These are phyloP conservation scores for Aquanectria penicillioides DNA, from an alignment of 2,329 filamentous ascomycete species.

Conservation along the genomic window DNA sequence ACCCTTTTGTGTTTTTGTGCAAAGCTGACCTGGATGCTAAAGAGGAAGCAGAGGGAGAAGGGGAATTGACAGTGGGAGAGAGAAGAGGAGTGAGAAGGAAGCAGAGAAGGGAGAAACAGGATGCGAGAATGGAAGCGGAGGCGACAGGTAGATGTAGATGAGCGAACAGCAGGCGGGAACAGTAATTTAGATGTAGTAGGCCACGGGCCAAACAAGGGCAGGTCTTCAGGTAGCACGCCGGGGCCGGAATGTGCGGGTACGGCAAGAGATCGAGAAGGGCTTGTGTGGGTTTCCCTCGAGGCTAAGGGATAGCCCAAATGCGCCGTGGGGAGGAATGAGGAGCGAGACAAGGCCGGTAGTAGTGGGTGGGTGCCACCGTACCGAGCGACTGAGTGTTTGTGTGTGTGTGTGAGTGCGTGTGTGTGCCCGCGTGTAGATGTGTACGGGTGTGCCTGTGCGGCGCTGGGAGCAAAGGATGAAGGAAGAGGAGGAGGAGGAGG, in stretches of 20 bases:
- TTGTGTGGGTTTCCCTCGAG: constrained; percentile 34
- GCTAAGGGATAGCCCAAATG: constrained; percentile 44
- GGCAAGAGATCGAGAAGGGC: constrained; percentile 25
- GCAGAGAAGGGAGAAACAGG: constrained; percentile 2
- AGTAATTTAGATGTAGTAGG: constrained; percentile 39
- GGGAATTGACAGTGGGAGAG: neutral
- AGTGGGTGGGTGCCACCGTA: constrained; percentile 19
- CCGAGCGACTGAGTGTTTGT: constrained; percentile 12
- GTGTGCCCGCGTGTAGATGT: constrained; percentile 1
- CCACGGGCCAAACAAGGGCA: constrained; percentile 41
- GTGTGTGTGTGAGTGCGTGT: constrained; percentile 4
- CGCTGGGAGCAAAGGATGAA: too few species aligned
- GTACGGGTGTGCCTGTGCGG: neutral
- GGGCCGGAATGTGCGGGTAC: constrained; percentile 41
- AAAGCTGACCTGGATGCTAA: neutral
- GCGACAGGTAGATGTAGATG: constrained; percentile 13
- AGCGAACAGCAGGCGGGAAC: constrained; percentile 26
- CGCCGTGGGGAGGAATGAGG: constrained; percentile 47
- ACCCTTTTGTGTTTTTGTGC: constrained; percentile 6
- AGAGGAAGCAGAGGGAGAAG: neutral
- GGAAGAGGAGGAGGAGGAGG: neutral
- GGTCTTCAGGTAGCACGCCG: constrained; percentile 34
- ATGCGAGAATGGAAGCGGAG: constrained; percentile 21
- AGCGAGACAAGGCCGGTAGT: constrained; percentile 45
- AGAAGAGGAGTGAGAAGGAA: neutral